A percentile compares a stretch with the other conserved stretches of the same genome.
Evolutionary conservation across 2,329 filamentous ascomycete species (phyloP).

Genomic region (Myrmaecium sp.): DNA sequence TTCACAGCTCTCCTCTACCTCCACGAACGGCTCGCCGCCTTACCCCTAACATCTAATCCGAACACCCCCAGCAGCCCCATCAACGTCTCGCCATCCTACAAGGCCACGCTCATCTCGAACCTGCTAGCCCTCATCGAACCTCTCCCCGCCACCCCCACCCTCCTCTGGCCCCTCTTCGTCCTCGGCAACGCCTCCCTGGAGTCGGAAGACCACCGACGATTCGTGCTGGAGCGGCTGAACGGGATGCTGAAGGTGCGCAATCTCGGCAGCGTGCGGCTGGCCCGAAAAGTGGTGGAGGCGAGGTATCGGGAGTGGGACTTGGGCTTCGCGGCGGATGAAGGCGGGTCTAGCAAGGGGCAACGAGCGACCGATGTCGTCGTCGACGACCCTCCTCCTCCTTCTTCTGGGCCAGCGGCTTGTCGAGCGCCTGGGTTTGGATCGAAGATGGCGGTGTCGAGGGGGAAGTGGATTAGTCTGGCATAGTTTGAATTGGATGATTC

Average conservation of each 20-base stretch:
- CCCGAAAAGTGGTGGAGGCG: constrained; percentile 3
- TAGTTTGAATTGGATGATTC: no score
- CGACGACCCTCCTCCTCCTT: no score
- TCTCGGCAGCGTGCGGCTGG: constrained; percentile 12
- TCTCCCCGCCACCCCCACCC: constrained; percentile 2
- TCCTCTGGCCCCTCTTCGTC: constrained; percentile 6
- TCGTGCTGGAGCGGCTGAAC: constrained; percentile 13
- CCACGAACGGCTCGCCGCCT: constrained; percentile 7
- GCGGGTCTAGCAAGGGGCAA: not conserved
- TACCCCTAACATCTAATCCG: no score
- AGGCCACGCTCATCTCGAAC: constrained; percentile 8
- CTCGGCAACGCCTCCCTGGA: constrained; percentile 11
- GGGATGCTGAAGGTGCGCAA: constrained; percentile 11
- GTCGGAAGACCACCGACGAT: constrained; percentile 12
- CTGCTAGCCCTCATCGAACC: constrained; percentile 6
- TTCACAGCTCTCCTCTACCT: constrained; percentile 15
- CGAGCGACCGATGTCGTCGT: constrained; percentile 1
- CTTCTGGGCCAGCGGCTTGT: no score
- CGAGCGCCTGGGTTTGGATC: no score
- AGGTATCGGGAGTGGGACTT: constrained; percentile 2
- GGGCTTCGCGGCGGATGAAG: constrained; percentile 1
- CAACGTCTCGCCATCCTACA: constrained; percentile 2
- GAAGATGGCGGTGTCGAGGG: no score
- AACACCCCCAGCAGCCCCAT: not conserved
- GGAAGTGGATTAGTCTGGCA: constrained; percentile 3